These are phyloP conservation scores for Fusarium sp. DNA, from an alignment of 2,329 filamentous ascomycete genomes.

Conservation along the genomic window DNA sequence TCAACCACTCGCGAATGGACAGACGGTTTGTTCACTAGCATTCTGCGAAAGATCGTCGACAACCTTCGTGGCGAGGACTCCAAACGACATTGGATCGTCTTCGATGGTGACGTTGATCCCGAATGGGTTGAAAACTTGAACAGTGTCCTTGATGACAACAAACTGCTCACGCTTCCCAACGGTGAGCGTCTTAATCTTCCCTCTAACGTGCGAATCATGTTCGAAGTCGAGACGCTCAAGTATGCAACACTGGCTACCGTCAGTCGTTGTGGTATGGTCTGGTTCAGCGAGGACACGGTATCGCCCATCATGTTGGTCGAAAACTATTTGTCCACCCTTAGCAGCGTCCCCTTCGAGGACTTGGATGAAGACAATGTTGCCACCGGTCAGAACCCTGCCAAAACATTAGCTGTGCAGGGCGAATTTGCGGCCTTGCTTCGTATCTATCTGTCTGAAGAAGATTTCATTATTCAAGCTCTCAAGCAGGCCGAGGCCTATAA, in stretches of 20 bases:
- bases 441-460: slow-evolving; percentile 78
- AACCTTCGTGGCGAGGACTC: slow-evolving; percentile 96
- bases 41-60: slow-evolving; percentile 97
- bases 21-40: slow-evolving; percentile 97
- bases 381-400: slow-evolving; percentile 78
- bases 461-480: slow-evolving; percentile 83
- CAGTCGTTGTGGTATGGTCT: slow-evolving; percentile 99
- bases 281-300: slow-evolving; percentile 99
- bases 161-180: slow-evolving; percentile 94
- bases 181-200: slow-evolving; percentile 97
- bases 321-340: slow-evolving; percentile 88
- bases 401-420: slow-evolving; percentile 81
- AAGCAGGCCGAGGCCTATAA: slow-evolving; percentile 81
- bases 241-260: slow-evolving; percentile 99
- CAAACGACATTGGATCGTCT: slow-evolving; percentile 99
- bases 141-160: slow-evolving; percentile 99
- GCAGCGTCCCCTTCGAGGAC: slow-evolving; percentile 89
- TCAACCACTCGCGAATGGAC: slow-evolving; percentile 99
- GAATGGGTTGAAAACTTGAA: slow-evolving; percentile 99
- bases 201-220: slow-evolving; percentile 98
- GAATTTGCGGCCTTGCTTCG: slow-evolving; percentile 84
- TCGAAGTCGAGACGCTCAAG: slow-evolving; percentile 97
- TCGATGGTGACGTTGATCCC: slow-evolving; percentile 98
- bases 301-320: slow-evolving; percentile 91
- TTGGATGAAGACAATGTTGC: slow-evolving; percentile 90